Base-by-base conservation (phyloP, 192 early-diverging fungal species). In the Podila minutissima region DNA sequence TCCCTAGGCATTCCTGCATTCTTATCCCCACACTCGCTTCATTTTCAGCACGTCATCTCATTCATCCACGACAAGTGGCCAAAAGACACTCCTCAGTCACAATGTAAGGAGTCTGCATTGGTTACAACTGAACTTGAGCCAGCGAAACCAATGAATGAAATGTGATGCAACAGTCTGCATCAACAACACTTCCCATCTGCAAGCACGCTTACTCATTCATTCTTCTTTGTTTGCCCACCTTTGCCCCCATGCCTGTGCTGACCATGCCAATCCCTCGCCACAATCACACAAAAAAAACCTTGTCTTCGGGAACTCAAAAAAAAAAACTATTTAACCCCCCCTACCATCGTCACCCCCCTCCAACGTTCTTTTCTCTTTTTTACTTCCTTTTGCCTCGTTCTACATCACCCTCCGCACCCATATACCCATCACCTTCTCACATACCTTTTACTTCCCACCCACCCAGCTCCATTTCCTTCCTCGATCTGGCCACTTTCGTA, bases 371-470 rank as follows among this genome's bases (percentile, higher is more conserved):
- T 55, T 55, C 53, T 55, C 17, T 24, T 55, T 24, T 55, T 24
- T 46, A 31, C 29, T 33, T 33, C 50, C 29, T 51, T 51, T 41
- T 12, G 22, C 66, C 22, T 10, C 20, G n/a, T 32, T 28, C 32
- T 53, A 35, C 24, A 60, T 65, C 69, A 31, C 15, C 64, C 29
- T 71, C 63, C 20, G 33, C 66, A 46, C 28, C 49, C n/a, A 41
- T 8, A 37, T 69, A 22, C 33, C 33, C 46, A 11, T 29, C 9
- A 0, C 12, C 49, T 22, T 28, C 26, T 5, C 46, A 11, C 35
- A 37, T 37, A 37, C 49, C 20, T 65, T 49, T 49, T 38, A 32
- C 13, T 4, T 22, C 38, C 65, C 49, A 20, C 38, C 65, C 49
- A 20, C 55, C 55, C 35, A 35, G 37, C 38, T 58, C n/a, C 11